Evolutionary conservation across 2,329 filamentous ascomycete species (phyloP), one percentile per base, ranked within the genome.

Genomic region (Clonostachys solani): DNA sequence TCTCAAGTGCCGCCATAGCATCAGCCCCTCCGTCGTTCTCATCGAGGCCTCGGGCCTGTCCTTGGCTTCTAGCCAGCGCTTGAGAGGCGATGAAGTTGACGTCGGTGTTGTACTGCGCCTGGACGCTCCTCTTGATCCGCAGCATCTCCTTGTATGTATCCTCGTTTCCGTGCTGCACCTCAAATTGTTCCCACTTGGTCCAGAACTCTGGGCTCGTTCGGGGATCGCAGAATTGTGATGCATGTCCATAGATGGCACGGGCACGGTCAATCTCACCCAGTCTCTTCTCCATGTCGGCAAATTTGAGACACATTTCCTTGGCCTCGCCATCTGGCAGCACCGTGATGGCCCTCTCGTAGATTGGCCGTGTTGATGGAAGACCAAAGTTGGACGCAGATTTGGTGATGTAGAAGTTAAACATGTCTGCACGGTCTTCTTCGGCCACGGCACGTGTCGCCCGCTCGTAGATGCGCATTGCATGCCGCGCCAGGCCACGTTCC

Each of bases 111-210:
- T 95, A 99, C 71, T 96, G 89, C 46, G 94, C 92, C 67, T 96
- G 91, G 12, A 99, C 94, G 67, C 90, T 96, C 63, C 94, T 79
- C 77, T 97, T 99, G 75, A 99, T 91, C 33, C 94, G 86, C 52
- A 97, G 77, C 94, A 99, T 99, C 65, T 99, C 94, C 73, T 96
- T 96, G 78, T 95, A 99, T 0, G 95, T 99, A 65, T 99, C 94
- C 66, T 99, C 95, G 69, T 99, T 99, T 54, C 94, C 94, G 62
- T 99, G 94, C 64, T 95, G 88, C 18, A 97, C 91, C 68, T 99
- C 95, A 66, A 99, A 99, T 47, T 84, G 79, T 67, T 99, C 94
- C 94, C 94, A 99, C 65, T 92, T 95, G 57, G 84, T 79, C 95
- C 95, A 99, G 71, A 97, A 99, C 15, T 80, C 83, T 8, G 88